Conservation (phyloP, 106 monocot species). For the Triglochin maritima region DNA sequence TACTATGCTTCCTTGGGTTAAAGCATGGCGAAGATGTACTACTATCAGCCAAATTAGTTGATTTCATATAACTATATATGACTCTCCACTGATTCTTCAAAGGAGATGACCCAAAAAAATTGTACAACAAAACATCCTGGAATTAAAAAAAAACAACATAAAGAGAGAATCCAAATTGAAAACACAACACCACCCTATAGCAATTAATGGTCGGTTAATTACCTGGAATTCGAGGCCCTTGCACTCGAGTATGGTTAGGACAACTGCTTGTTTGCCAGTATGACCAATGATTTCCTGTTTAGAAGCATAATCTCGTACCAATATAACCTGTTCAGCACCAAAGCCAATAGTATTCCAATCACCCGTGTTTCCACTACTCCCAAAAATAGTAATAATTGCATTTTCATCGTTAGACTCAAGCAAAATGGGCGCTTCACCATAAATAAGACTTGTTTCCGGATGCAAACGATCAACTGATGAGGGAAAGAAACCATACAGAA, state of each 20-base stretch:
- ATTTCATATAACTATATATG: slow-evolving; percentile 45
- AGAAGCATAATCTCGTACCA: slow-evolving; percentile 39
- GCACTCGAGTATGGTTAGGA: slow-evolving; percentile 61
- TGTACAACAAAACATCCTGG: slow-evolving; percentile 68
- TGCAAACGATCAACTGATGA: slow-evolving; percentile 33
- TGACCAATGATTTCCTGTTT: slow-evolving; percentile 26
- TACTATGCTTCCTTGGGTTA: slow-evolving; percentile 26
- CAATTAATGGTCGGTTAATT: background rate
- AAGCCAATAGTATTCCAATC: slow-evolving; percentile 18
- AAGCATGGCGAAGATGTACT: slow-evolving; percentile 24
- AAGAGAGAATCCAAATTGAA: background rate
- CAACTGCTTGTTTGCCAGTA: slow-evolving; percentile 45
- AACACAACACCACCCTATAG: background rate
- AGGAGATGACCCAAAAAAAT: slow-evolving; percentile 54
- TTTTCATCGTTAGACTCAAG: slow-evolving; percentile 46
- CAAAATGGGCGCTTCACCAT: slow-evolving; percentile 56
- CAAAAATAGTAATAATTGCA: slow-evolving; percentile 53
- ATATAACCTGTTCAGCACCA: slow-evolving; percentile 66
- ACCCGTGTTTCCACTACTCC: slow-evolving; percentile 5
- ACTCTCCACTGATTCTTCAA: slow-evolving; percentile 56
- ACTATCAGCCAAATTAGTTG: slow-evolving; percentile 3
- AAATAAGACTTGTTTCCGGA: slow-evolving; percentile 41
- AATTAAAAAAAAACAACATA: background rate
- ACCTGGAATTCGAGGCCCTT: slow-evolving; percentile 81
- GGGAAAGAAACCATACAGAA: slow-evolving; percentile 45